phyloP scores from a whole-genome alignment of 2,329 filamentous ascomycete species.

The Cordyceps pruinosa region DNA sequence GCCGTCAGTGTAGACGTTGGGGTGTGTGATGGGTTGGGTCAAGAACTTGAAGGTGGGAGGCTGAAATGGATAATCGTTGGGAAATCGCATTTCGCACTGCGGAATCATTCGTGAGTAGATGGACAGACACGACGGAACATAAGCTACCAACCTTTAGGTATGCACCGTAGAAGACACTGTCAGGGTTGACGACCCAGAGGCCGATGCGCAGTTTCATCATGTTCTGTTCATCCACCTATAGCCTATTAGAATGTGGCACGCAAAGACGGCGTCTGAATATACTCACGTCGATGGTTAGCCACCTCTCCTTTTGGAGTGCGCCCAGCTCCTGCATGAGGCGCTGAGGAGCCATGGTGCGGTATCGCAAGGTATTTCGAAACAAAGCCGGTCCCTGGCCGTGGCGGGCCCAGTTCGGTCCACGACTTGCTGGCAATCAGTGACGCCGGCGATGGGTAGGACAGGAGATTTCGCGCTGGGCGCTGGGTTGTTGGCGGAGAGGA shows the following conservation, averaged over 20 bases:
- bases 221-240: slow-evolving; percentile 68
- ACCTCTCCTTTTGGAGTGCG: slow-evolving; percentile 78
- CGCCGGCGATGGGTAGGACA: neutral
- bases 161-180: slow-evolving; percentile 85
- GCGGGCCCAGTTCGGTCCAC: neutral
- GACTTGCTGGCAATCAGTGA: neutral
- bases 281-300: slow-evolving; percentile 80
- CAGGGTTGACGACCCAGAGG: slow-evolving; percentile 86
- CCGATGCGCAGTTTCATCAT: slow-evolving; percentile 83
- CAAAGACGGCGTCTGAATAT: neutral
- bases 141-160: slow-evolving; percentile 64
- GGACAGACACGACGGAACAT: no score
- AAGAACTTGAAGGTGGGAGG: slow-evolving; percentile 86
- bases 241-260: neutral
- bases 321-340: slow-evolving; percentile 87
- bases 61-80: slow-evolving; percentile 79
- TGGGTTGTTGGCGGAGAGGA: neutral
- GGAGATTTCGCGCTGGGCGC: neutral
- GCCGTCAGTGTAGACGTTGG: slow-evolving; percentile 88
- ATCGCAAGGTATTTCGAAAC: neutral
- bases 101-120: neutral
- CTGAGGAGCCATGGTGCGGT: slow-evolving; percentile 48
- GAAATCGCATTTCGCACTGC: slow-evolving; percentile 78
- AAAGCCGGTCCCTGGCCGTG: neutral
- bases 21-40: slow-evolving; percentile 70